Conservation (phyloP, 2,329 filamentous ascomycete genomes). For the Sporothrix brasiliensis region DNA sequence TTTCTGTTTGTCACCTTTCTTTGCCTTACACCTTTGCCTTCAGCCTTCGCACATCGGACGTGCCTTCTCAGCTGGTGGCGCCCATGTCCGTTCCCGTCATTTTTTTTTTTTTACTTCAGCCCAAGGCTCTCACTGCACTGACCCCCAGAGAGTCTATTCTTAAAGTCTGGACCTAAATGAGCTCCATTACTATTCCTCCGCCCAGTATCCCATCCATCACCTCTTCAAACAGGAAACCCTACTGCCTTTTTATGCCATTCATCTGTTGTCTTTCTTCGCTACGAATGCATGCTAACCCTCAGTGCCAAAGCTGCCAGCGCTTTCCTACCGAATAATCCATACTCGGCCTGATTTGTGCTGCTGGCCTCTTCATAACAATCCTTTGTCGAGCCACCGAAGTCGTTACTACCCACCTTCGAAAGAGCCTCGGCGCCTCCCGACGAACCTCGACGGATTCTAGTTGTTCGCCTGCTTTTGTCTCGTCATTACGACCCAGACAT, state of each 20-base stretch:
- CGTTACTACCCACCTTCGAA: background rate
- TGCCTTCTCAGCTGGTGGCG: constrained; percentile 4
- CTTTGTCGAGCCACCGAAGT: background rate
- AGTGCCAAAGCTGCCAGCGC: constrained; percentile 10
- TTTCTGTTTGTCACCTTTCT: too few species aligned
- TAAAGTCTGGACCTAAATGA: background rate
- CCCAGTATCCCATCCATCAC: background rate
- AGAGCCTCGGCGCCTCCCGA: constrained; percentile 12
- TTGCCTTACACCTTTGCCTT: background rate
- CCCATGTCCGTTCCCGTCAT: background rate
- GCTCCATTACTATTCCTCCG: constrained; percentile 11
- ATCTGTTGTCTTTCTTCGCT: background rate
- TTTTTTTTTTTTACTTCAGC: constrained; percentile 6
- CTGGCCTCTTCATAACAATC: background rate
- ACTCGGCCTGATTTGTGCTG: background rate
- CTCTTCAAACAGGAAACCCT: background rate
- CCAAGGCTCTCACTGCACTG: constrained; percentile 10
- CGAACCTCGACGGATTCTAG: background rate
- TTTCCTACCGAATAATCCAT: background rate
- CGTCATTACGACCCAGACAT: background rate
- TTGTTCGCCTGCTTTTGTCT: background rate
- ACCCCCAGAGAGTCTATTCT: background rate
- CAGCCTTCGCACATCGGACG: background rate
- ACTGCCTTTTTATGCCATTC: constrained; percentile 16
- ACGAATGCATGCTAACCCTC: constrained; percentile 18